These are phyloP conservation scores for Phytophthora fragariae DNA, from an alignment of 352 stramenopile genomes.

Conservation along the genomic window DNA sequence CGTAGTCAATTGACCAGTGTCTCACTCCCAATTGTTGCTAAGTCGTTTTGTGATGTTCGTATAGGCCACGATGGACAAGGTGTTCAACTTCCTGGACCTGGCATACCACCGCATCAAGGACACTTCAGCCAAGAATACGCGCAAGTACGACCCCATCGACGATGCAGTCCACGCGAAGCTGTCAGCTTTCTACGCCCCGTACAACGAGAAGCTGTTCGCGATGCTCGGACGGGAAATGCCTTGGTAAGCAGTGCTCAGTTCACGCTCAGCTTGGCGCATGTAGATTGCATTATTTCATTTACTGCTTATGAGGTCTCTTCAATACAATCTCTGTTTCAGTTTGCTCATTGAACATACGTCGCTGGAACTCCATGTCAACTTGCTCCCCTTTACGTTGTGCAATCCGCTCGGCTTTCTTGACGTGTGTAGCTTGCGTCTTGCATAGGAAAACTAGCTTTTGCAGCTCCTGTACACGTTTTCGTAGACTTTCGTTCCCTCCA, in stretches of 20 bases:
- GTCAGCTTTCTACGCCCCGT: conserved; percentile 81
- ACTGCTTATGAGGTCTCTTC: conserved; percentile 41
- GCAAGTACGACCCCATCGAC: conserved; percentile 83
- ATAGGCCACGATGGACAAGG: conserved; percentile 78
- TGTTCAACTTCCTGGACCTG: conserved; percentile 89
- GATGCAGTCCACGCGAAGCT: conserved; percentile 64
- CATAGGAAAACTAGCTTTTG: conserved; percentile 77
- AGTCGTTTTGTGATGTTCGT: conserved; percentile 21
- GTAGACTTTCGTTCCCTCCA: conserved; percentile 60
- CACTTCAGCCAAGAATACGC: conserved; percentile 86
- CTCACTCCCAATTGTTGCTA: conserved; percentile 1
- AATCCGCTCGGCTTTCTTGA: conserved; percentile 48
- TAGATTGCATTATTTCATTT: conserved; percentile 29
- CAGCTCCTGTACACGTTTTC: conserved; percentile 66
- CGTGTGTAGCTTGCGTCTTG: conserved; percentile 58
- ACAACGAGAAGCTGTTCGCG: conserved; percentile 80
- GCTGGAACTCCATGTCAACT: conserved; percentile 44
- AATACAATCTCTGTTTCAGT: conserved; percentile 73
- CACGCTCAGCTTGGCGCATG: not conserved
- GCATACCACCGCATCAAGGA: conserved; percentile 85
- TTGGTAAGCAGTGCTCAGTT: conserved; percentile 48
- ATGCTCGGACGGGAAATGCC: conserved; percentile 68
- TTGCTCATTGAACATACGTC: conserved; percentile 59
- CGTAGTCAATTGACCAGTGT: conserved; percentile 22
- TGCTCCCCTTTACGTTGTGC: conserved; percentile 43